phyloP scores from a whole-genome alignment of 1,284 basidiomycete genomes.

The Coriolopsis trogii region DNA sequence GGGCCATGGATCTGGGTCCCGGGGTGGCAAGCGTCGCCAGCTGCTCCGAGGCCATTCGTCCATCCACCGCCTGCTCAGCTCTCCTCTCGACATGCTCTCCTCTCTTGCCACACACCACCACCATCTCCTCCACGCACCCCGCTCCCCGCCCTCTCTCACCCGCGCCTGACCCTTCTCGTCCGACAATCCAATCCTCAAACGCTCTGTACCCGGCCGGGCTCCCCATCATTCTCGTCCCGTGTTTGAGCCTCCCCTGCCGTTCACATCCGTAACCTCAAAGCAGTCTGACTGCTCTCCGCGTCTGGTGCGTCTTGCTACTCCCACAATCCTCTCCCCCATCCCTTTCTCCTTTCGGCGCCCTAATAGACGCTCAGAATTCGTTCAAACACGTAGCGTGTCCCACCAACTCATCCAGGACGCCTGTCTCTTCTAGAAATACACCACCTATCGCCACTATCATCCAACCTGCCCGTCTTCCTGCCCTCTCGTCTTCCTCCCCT shows the following conservation, averaged over 20 bases:
- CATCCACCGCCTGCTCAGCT: not conserved
- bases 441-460: slow-evolving; percentile 27
- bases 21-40: not conserved
- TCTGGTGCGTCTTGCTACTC: not conserved
- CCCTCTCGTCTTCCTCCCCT: slow-evolving; percentile 21
- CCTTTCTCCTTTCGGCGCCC: slow-evolving; percentile 13
- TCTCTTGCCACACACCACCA: not conserved
- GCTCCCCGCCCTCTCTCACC: not conserved
- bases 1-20: slow-evolving; percentile 1
- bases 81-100: not conserved
- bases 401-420: slow-evolving; percentile 21
- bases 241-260: too few species aligned
- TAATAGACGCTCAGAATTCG: slow-evolving; percentile 16
- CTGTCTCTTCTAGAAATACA: slow-evolving; percentile 30
- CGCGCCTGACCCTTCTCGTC: too few species aligned
- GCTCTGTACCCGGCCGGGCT: too few species aligned
- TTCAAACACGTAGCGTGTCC: slow-evolving; percentile 13
- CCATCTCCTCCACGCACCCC: not conserved
- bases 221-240: too few species aligned
- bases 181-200: too few species aligned
- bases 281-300: not conserved
- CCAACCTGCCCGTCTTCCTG: slow-evolving; percentile 15
- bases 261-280: too few species aligned
- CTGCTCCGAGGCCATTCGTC: not conserved
- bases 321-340: too few species aligned